These are phyloP conservation scores for Wakefieldia striispora DNA, from an alignment of 768 basidiomycete species.

Conservation along the genomic window DNA sequence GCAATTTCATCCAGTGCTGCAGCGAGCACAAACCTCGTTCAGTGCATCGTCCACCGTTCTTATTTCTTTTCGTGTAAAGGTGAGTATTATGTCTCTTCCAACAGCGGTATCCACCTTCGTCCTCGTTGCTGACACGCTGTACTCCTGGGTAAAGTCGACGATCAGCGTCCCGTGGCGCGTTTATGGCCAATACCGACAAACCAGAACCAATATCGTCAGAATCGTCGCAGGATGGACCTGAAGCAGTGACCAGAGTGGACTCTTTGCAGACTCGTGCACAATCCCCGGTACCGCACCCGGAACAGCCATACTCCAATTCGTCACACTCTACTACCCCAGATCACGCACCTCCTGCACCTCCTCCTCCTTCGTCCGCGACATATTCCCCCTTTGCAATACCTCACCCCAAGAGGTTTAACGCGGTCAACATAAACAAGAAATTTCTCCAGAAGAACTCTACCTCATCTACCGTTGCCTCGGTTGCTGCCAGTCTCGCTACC, in stretches of 20 bases:
- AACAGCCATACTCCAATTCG: too few species aligned
- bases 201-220: constrained; percentile 45
- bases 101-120: too few species aligned
- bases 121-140: constrained; percentile 3
- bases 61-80: not conserved
- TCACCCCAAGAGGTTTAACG: constrained; percentile 82
- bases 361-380: constrained; percentile 2
- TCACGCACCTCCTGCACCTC: not conserved
- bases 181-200: constrained; percentile 70
- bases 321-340: constrained; percentile 14
- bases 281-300: constrained; percentile 12
- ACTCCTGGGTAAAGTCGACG: not conserved
- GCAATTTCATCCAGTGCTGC: too few species aligned
- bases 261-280: constrained; percentile 11
- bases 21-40: constrained; percentile 3
- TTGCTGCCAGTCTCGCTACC: constrained; percentile 39
- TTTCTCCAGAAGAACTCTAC: constrained; percentile 88
- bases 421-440: constrained; percentile 94
- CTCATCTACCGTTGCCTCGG: constrained; percentile 46
- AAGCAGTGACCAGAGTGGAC: constrained; percentile 1
- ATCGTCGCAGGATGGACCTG: constrained; percentile 28
- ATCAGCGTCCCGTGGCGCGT: constrained; percentile 69
- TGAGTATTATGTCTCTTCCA: constrained; percentile 3
- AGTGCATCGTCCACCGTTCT: constrained; percentile 1
- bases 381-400: constrained; percentile 34